Conservation (phyloP, 148 eudicot genomes). For the Cornus florida region DNA sequence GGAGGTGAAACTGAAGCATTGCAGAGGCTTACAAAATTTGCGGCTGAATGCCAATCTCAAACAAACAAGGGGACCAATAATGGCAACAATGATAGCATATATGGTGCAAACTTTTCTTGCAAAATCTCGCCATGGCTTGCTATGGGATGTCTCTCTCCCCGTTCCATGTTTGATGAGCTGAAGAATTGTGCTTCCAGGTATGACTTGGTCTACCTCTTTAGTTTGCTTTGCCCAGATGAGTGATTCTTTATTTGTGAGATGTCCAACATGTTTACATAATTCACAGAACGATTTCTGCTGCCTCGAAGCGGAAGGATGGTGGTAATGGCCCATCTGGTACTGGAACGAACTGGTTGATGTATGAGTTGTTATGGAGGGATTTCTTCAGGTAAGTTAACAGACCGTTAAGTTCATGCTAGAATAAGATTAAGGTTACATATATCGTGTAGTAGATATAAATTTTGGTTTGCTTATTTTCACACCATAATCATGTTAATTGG, state of each 20-base stretch:
- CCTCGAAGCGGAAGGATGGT: conserved; percentile 63
- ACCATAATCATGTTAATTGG: background rate
- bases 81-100: conserved; percentile 64
- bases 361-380: conserved; percentile 97
- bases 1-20: conserved; percentile 98
- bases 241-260: background rate
- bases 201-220: background rate
- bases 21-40: conserved; percentile 81
- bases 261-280: conserved; percentile 15
- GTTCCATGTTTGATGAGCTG: conserved; percentile 89
- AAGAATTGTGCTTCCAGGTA: conserved; percentile 84
- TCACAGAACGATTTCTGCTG: conserved; percentile 74
- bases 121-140: conserved; percentile 98
- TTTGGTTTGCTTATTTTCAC: background rate
- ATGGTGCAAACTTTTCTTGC: conserved; percentile 96
- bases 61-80: conserved; percentile 65
- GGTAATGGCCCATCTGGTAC: conserved; percentile 49
- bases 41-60: conserved; percentile 83
- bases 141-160: conserved; percentile 95
- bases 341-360: conserved; percentile 93
- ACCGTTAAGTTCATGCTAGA: background rate
- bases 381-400: conserved; percentile 72
- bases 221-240: background rate
- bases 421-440: background rate
- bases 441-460: background rate